These are phyloP conservation scores for Debaryomyces fabryi DNA, from an alignment of 1,139 yeast genomes.

Conservation along the genomic window DNA sequence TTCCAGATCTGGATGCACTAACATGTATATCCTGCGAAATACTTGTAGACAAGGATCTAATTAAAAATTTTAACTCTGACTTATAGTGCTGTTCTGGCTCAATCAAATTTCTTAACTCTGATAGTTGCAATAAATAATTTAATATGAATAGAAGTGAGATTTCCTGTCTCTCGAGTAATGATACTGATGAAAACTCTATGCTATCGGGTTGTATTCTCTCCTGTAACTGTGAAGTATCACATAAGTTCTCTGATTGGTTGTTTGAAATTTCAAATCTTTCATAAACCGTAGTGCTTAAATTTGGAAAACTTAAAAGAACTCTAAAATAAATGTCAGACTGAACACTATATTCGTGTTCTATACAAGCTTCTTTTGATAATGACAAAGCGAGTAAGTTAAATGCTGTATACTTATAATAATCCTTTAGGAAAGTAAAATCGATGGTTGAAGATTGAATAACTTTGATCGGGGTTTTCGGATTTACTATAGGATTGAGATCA, in stretches of 20 bases:
- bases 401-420: slow-evolving; percentile 35
- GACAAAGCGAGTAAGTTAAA: slow-evolving; percentile 31
- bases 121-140: slow-evolving; percentile 27
- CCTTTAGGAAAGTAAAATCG: slow-evolving; percentile 24
- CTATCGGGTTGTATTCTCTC: background rate
- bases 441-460: slow-evolving; percentile 19
- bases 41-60: slow-evolving; percentile 23
- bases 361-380: slow-evolving; percentile 11
- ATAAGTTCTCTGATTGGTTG: slow-evolving; percentile 3
- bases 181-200: background rate
- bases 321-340: slow-evolving; percentile 33
- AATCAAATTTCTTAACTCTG: slow-evolving; percentile 25
- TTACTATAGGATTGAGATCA: slow-evolving; percentile 11
- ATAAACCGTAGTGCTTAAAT: slow-evolving; percentile 17
- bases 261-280: slow-evolving; percentile 12
- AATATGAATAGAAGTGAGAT: slow-evolving; percentile 35
- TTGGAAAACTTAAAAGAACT: slow-evolving; percentile 30
- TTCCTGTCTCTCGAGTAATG: slow-evolving; percentile 34
- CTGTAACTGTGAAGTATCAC: background rate
- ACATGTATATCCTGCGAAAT: slow-evolving; percentile 30
- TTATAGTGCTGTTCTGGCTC: slow-evolving; percentile 20
- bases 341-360: slow-evolving; percentile 14
- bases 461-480: slow-evolving; percentile 27
- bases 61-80: slow-evolving; percentile 26
- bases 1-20: slow-evolving; percentile 28